Percentiles rank a stretch among this genome's conserved stretches.
Conservation (phyloP, 805 yeast genomes). For the Lipomyces sp. region DNA sequence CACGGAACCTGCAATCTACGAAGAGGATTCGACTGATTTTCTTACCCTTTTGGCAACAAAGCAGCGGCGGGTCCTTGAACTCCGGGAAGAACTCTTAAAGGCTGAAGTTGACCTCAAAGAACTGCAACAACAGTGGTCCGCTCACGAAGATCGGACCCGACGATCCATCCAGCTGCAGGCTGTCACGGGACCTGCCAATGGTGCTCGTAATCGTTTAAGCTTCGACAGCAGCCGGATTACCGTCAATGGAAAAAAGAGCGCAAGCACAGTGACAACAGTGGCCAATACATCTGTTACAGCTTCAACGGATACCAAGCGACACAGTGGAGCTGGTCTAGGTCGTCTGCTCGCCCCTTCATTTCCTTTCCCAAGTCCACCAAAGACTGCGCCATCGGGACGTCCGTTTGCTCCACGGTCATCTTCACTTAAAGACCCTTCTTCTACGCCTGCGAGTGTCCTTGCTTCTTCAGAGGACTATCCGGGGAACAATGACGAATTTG, state of each 20-base stretch:
- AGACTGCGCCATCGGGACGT: conserved; percentile 35
- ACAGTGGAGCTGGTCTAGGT: conserved; percentile 14
- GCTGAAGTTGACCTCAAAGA: conserved; percentile 47
- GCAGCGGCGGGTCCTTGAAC: conserved; percentile 48
- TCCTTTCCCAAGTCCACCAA: conserved; percentile 37
- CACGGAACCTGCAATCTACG: conserved; percentile 17
- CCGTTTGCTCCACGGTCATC: conserved; percentile 35
- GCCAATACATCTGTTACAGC: background rate
- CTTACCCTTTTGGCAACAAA: conserved; percentile 48
- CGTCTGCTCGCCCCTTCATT: conserved; percentile 24
- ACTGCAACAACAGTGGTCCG: conserved; percentile 29
- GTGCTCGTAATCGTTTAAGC: conserved; percentile 4
- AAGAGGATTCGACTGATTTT: conserved; percentile 27
- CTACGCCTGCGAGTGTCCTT: background rate
- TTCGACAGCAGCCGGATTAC: conserved; percentile 2
- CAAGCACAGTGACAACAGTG: background rate
- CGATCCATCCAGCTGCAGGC: conserved; percentile 19
- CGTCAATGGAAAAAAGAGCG: background rate
- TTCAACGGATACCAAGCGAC: background rate
- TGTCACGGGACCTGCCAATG: conserved; percentile 11
- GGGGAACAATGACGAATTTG: conserved; percentile 31
- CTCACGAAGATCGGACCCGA: conserved; percentile 32
- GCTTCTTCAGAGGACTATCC: background rate
- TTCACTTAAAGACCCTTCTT: conserved; percentile 15
- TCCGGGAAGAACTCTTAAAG: conserved; percentile 44